These are phyloP conservation scores for Colletotrichum phormii DNA, from an alignment of 2,329 filamentous ascomycete species.

Conservation along the genomic window DNA sequence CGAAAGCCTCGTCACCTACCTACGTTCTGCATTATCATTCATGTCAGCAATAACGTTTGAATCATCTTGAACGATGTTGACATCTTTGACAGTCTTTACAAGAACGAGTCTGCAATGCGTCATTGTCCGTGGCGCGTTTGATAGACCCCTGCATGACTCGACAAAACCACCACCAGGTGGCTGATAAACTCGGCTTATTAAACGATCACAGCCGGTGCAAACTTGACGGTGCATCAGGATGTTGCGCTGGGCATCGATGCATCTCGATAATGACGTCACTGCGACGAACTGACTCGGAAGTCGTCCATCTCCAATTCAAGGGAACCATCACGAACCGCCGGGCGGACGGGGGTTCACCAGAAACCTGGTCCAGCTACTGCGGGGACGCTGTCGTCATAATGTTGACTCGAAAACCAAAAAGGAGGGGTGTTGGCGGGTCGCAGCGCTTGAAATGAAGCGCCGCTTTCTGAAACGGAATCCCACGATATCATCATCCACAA, in stretches of 20 bases:
- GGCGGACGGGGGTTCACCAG: slow-evolving; percentile 23
- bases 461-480: slow-evolving; percentile 28
- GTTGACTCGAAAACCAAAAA: not conserved
- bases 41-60: not conserved
- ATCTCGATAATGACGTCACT: slow-evolving; percentile 25
- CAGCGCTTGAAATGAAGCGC: slow-evolving; percentile 13
- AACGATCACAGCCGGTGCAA: slow-evolving; percentile 1
- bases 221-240: slow-evolving; percentile 15
- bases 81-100: not conserved
- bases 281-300: slow-evolving; percentile 20
- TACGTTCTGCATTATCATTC: slow-evolving; percentile 3
- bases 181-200: slow-evolving; percentile 6
- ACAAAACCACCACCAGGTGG: not conserved
- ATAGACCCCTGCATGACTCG: slow-evolving; percentile 23
- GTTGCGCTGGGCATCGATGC: slow-evolving; percentile 19
- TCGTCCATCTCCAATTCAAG: slow-evolving; percentile 4
- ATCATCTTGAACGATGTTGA: not conserved
- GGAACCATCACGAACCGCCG: slow-evolving; percentile 34
- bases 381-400: slow-evolving; percentile 34
- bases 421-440: slow-evolving; percentile 21
- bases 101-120: slow-evolving; percentile 15
- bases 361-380: slow-evolving; percentile 25
- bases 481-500: slow-evolving; percentile 16
- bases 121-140: slow-evolving; percentile 10
- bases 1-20: slow-evolving; percentile 8